Evolutionary conservation across 140 eudicot genomes (phyloP), one percentile per base, ranked within the genome.

Genomic region (Flaveria floridana): DNA sequence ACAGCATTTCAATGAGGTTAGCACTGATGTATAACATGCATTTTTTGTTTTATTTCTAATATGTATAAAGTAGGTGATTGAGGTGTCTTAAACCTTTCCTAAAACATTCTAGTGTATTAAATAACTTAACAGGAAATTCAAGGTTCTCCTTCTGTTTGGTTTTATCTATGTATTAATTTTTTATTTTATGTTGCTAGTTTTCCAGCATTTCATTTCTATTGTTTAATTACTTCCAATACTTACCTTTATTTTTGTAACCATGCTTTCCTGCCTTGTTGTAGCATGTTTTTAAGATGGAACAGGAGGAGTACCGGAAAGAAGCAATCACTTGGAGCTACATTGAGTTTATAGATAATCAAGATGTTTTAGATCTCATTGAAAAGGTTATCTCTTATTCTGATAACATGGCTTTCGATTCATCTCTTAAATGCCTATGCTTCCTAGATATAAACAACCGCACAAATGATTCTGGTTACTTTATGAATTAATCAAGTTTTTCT

Each of bases 221-320:
- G 14, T 4, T 59, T 16, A 34, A 4, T 55, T 56, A 57, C 73
- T 47, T 70, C 28, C 8, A 15, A 13, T 52, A 75, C 21, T 25
- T 67, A 37, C 37, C 30, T 46, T 55, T 55, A 25, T 50, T n/a
- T 67, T 65, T 82, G 70, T 15, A 52, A 18, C 58, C 71, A 34
- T 73, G 14, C 39, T 70, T 55, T 19, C 34, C 72, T 61, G 61
- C 55, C 25, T 74, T 61, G 30, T 75, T 87, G 48, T 88, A 92
- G 96, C 99, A 94, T 78, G 99, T 94, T 58, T 94, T 94, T 74
- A 94, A 94, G 86, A 94, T 94, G 99, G 99, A 94, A 82, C 99
- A 94, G 82, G 99, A 90, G 84, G 99, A 94, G 73, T 94, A 94
- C 74, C 86, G 74, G 55, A 88, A 82, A 83, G 99, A 94, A 82